Evolutionary conservation across 2,329 filamentous ascomycete genomes (phyloP).

Genomic region (Rhexocercosporidium sp.): DNA sequence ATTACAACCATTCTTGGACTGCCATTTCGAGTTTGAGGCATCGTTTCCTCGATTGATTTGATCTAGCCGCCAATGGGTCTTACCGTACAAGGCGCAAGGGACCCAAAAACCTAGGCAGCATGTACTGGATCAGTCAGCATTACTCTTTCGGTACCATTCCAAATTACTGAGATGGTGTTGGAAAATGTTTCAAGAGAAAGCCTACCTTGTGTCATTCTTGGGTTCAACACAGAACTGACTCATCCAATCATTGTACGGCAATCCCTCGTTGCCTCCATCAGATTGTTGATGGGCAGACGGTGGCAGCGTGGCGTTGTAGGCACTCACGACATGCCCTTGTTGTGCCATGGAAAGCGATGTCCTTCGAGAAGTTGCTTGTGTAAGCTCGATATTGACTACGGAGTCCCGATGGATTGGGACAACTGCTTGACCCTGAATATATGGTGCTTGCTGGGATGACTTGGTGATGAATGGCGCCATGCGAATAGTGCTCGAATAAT

Average conservation of each 20-base stretch:
- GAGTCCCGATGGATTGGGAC: constrained; percentile 22
- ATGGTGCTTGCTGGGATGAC: not conserved
- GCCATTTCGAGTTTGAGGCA: constrained; percentile 46
- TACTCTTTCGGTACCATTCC: not conserved
- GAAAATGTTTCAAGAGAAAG: not conserved
- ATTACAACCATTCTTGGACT: constrained; percentile 44
- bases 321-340: not conserved
- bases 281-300: not conserved
- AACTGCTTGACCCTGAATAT: not conserved
- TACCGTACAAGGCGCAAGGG: constrained; percentile 50
- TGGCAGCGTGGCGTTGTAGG: constrained; percentile 4
- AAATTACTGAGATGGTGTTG: not conserved
- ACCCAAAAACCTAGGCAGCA: constrained; percentile 48
- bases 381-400: constrained; percentile 7
- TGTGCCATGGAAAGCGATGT: not conserved
- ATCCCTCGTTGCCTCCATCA: constrained; percentile 1
- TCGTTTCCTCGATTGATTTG: constrained; percentile 46
- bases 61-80: constrained; percentile 49
- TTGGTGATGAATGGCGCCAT: not conserved
- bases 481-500: not conserved
- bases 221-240: constrained; percentile 46
- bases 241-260: constrained; percentile 40
- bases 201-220: constrained; percentile 33
- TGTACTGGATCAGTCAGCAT: constrained; percentile 30
- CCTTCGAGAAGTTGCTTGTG: not conserved